A percentile compares a stretch with the other conserved stretches of the same genome.
Conservation (phyloP, 164 flowering plant species). For the Sextonia rubra region DNA sequence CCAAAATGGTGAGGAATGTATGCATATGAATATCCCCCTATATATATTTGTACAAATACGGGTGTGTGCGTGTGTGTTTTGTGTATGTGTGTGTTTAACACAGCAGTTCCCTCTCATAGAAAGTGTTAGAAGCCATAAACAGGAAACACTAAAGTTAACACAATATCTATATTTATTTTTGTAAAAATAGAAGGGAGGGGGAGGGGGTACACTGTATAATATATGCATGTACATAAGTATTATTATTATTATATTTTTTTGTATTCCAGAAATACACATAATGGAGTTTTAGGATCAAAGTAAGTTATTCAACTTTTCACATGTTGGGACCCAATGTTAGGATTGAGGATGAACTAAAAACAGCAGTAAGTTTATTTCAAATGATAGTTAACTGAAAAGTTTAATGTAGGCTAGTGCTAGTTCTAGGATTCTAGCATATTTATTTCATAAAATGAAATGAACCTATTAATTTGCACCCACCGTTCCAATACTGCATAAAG, state of each 20-base stretch:
- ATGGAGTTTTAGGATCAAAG: neutral
- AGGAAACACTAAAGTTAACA: neutral
- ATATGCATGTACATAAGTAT: no score
- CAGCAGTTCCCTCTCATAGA: conserved; percentile 62
- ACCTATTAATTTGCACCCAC: no score
- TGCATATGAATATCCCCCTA: no score
- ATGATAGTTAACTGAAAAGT: neutral
- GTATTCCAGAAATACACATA: neutral
- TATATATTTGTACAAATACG: no score
- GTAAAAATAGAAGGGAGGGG: no score
- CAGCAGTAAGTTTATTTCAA: neutral
- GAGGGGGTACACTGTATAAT: no score
- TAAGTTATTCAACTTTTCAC: neutral
- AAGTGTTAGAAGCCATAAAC: conserved; percentile 3
- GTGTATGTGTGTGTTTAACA: no score
- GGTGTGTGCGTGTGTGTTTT: no score
- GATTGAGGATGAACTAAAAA: neutral
- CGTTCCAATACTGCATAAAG: no score
- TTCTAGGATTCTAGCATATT: neutral
- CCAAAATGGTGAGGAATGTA: no score
- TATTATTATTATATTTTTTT: neutral
- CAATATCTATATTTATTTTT: no score
- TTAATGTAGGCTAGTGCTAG: neutral
- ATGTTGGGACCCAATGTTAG: neutral
- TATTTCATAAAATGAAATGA: no score